Percentiles rank a stretch among this genome's conserved stretches.
phyloP scores from a whole-genome alignment of 306 rosid species.

The Pueraria montana region DNA sequence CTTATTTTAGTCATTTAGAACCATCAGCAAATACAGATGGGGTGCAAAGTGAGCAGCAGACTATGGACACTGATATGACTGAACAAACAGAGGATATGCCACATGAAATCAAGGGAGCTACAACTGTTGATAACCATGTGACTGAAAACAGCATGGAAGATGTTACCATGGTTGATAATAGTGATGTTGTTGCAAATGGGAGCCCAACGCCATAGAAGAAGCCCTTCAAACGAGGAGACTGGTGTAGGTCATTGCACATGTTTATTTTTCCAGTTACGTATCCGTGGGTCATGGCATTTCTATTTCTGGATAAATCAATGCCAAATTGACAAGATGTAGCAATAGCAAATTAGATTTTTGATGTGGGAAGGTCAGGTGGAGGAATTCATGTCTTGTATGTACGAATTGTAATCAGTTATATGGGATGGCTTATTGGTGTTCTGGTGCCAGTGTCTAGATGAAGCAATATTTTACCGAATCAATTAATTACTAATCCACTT shows the following conservation, averaged over 20 bases:
- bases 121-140: conserved; percentile 42
- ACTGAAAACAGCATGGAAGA: conserved; percentile 37
- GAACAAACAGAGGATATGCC: conserved; percentile 41
- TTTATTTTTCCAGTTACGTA: background rate
- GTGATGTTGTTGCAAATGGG: conserved; percentile 46
- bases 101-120: conserved; percentile 39
- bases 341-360: conserved; percentile 26
- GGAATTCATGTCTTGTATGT: conserved; percentile 27
- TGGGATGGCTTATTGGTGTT: conserved; percentile 19
- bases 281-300: background rate
- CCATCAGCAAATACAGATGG: conserved; percentile 28
- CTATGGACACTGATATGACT: conserved; percentile 34
- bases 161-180: conserved; percentile 38
- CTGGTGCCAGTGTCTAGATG: background rate
- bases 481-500: too few relatives aligned
- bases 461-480: background rate
- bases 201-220: background rate
- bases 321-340: conserved; percentile 16
- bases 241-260: background rate
- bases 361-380: conserved; percentile 29
- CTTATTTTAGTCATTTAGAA: conserved; percentile 42
- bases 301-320: conserved; percentile 6
- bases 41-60: conserved; percentile 46
- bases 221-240: conserved; percentile 12
- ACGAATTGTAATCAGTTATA: conserved; percentile 7